Evolutionary conservation across 768 basidiomycete genomes (phyloP), one percentile per base, ranked within the genome.

Genomic region (Hericium alpestre): DNA sequence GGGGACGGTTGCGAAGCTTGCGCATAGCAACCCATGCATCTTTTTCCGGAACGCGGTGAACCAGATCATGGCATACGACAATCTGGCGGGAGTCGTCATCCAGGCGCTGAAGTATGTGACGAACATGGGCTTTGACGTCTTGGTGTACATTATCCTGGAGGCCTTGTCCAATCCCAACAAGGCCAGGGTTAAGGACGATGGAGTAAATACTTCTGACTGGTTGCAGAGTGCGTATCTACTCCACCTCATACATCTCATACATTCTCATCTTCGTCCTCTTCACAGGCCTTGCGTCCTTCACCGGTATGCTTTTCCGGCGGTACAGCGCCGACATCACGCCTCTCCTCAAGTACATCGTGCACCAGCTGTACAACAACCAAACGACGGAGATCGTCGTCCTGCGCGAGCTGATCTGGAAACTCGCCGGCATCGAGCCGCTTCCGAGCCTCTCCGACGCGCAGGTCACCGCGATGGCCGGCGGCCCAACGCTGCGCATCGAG

Each of bases 51-150:
- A 90, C 59, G 91, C 89, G 0, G 84, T 99, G 50, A 85, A 86
- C 62, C 96, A 98, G 70, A 88, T 97, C 57, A 92, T 93, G 86
- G 86, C 90, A 13, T 99, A 99, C 65, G 90, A 95, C 66, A 99
- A 98, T 70, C 72, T 96, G 54, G 91, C 90, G 10, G 79, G 79
- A 43, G 90, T 93, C 20, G 87, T 97, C 46, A 87, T 98, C 23
- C 92, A 93, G 63, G 88, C 88, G 16, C 76, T 93, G 63, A 77
- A 89, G 67, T 94, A 90, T 71, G 83, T 93, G 61, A 93, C 92
- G 3, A 86, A 86, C 60, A 87, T 99, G 79, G 91, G 91, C 7
- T 97, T 92, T 65, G 96, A 99, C 66, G 91, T 96, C 9, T 75
- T 97, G 11, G 83, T 91, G 16, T 98, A 86, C 66, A 76, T 90